Conservation (phyloP, 1,284 basidiomycete species). For the Neolentinus lepideus region DNA sequence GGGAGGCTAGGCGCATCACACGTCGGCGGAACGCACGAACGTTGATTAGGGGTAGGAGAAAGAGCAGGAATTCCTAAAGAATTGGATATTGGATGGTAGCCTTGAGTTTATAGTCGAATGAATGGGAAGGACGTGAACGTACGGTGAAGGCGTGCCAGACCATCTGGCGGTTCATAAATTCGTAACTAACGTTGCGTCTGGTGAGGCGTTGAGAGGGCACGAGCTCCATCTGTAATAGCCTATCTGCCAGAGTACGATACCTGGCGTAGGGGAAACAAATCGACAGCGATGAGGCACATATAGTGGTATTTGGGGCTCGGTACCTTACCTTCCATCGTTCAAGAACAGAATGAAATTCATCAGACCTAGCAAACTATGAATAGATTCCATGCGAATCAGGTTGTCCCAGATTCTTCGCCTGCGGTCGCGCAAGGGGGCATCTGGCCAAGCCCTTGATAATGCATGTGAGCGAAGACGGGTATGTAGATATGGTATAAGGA, state of each 20-base stretch:
- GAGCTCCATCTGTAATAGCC: constrained; percentile 75
- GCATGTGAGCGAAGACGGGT: constrained; percentile 70
- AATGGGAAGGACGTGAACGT: constrained; percentile 20
- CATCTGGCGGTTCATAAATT: constrained; percentile 99
- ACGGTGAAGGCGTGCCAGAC: constrained; percentile 99
- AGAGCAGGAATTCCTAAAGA: constrained; percentile 90
- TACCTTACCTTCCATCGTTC: constrained; percentile 73
- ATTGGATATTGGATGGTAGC: constrained; percentile 3
- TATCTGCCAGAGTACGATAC: constrained; percentile 82
- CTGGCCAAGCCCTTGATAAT: constrained; percentile 83
- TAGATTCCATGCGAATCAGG: constrained; percentile 62
- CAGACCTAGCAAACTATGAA: constrained; percentile 54
- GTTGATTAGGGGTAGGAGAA: constrained; percentile 83
- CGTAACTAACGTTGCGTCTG: constrained; percentile 89
- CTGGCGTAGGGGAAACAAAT: constrained; percentile 29
- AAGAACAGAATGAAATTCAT: constrained; percentile 81
- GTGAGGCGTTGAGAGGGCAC: constrained; percentile 68
- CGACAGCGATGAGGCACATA: not conserved
- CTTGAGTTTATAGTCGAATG: no score
- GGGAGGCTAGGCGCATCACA: constrained; percentile 31
- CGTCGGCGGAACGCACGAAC: constrained; percentile 57
- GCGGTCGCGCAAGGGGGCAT: constrained; percentile 72
- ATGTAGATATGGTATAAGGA: constrained; percentile 76
- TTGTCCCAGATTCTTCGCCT: constrained; percentile 74
- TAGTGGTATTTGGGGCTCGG: not conserved